Percentiles rank a stretch among this genome's conserved stretches.
Evolutionary conservation across 2,329 filamentous ascomycete genomes (phyloP).

Genomic region (Talaromyces atroroseus): DNA sequence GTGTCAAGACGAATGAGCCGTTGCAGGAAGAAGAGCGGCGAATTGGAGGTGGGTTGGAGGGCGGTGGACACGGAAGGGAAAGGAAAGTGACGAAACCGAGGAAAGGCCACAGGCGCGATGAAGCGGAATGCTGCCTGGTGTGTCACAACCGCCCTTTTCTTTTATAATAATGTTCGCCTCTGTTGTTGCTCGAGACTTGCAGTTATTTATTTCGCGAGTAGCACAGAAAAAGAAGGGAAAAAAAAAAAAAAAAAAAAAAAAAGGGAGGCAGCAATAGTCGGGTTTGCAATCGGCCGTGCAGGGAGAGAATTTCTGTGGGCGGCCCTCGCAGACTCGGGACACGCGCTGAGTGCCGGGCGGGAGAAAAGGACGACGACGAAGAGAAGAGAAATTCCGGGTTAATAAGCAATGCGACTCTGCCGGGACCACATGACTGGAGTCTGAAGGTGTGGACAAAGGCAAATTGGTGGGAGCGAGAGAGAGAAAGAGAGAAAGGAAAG

Average conservation of each 20-base stretch:
- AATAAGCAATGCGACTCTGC: slow-evolving; percentile 8
- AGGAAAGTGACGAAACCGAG: slow-evolving; percentile 7
- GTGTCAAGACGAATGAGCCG: neutral
- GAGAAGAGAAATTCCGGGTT: slow-evolving; percentile 1
- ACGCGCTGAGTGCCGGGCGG: neutral
- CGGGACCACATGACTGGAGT: neutral
- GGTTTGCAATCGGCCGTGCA: neutral
- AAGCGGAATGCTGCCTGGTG: neutral
- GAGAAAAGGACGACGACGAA: neutral
- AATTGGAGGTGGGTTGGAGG: neutral
- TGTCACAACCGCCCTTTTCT: neutral
- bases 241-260: too few relatives aligned
- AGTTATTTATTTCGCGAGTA: neutral
- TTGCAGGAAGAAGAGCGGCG: slow-evolving; percentile 1
- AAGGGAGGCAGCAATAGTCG: neutral
- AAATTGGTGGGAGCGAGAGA: neutral
- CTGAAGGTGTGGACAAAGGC: too few relatives aligned
- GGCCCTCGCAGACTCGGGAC: neutral
- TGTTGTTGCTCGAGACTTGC: neutral
- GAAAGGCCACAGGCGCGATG: neutral
- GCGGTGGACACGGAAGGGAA: slow-evolving; percentile 3
- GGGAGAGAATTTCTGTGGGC: neutral
- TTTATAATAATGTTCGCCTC: neutral
- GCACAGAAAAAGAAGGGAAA: neutral
- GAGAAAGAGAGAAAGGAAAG: too few relatives aligned